Percentiles rank a stretch among this genome's conserved stretches.
Evolutionary conservation across 345 rosid species (phyloP).

Genomic region (Zanthoxylum bungeanum): DNA sequence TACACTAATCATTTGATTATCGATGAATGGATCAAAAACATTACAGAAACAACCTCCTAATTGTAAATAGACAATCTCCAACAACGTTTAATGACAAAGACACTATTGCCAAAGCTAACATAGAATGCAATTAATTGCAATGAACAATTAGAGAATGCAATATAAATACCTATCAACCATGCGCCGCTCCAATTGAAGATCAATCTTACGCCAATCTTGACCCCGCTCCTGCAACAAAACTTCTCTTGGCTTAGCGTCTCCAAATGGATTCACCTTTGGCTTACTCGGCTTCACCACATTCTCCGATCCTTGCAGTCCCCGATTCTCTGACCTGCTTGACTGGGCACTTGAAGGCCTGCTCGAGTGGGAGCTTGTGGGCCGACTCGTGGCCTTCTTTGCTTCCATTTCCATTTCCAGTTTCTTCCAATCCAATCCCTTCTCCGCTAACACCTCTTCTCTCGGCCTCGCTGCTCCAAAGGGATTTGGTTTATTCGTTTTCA

Average conservation of each 20-base stretch:
- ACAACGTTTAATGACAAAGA: background rate
- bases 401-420: slow-evolving; percentile 72
- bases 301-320: slow-evolving; percentile 51
- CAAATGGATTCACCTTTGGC: slow-evolving; percentile 92
- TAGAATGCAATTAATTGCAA: background rate
- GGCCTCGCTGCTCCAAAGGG: slow-evolving; percentile 97
- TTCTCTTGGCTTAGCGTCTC: slow-evolving; percentile 94
- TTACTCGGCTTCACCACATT: slow-evolving; percentile 57
- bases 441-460: slow-evolving; percentile 86
- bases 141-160: slow-evolving; percentile 3
- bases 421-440: slow-evolving; percentile 94
- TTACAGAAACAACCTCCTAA: background rate
- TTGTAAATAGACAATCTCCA: background rate
- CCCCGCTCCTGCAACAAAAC: slow-evolving; percentile 87
- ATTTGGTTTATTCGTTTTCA: slow-evolving; percentile 58
- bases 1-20: background rate
- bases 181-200: slow-evolving; percentile 83
- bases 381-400: slow-evolving; percentile 63
- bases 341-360: slow-evolving; percentile 96
- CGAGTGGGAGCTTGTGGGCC: slow-evolving; percentile 87
- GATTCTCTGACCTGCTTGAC: slow-evolving; percentile 74
- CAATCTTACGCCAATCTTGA: slow-evolving; percentile 90
- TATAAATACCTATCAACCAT: slow-evolving; percentile 49
- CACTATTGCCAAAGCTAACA: background rate
- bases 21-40: background rate